A percentile compares a stretch with the other conserved stretches of the same genome.
These are phyloP conservation scores for Misopates orontium DNA, from an alignment of 257 asterid genomes.

Conservation along the genomic window DNA sequence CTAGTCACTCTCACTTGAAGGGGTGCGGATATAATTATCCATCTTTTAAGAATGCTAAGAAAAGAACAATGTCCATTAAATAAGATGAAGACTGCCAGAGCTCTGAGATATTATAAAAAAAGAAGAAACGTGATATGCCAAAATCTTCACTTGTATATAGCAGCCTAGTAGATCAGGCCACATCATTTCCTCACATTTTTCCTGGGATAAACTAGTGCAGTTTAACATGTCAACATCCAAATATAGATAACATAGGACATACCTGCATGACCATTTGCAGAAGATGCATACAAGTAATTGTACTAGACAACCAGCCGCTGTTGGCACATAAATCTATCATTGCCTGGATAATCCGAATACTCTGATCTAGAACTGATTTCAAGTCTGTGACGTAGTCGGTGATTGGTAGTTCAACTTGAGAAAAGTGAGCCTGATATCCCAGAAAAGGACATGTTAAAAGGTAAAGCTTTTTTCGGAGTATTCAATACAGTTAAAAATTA, in stretches of 20 bases:
- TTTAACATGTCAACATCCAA: conserved; percentile 11
- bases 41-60: too few relatives aligned
- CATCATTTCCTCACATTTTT: not conserved
- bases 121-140: too few relatives aligned
- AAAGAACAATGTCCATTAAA: too few relatives aligned
- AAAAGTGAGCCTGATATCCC: conserved; percentile 83
- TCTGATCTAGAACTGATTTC: conserved; percentile 95
- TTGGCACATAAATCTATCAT: conserved; percentile 98
- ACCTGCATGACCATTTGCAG: conserved; percentile 99
- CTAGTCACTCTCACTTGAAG: too few relatives aligned
- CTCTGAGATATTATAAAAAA: too few relatives aligned
- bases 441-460: conserved; percentile 23
- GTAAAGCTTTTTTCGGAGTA: conserved; percentile 21
- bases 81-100: too few relatives aligned
- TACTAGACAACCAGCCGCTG: conserved; percentile 97
- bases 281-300: conserved; percentile 84
- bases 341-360: conserved; percentile 95
- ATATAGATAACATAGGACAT: conserved; percentile 14
- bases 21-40: too few relatives aligned
- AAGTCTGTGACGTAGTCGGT: conserved; percentile 91
- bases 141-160: not conserved
- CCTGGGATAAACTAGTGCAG: conserved; percentile 8
- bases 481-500: conserved; percentile 14
- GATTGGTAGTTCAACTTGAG: conserved; percentile 76
- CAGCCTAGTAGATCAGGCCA: not conserved